Evolutionary conservation across 2,329 filamentous ascomycete genomes (phyloP), one percentile per base, ranked within the genome.

Genomic region (Cladosporium velox): DNA sequence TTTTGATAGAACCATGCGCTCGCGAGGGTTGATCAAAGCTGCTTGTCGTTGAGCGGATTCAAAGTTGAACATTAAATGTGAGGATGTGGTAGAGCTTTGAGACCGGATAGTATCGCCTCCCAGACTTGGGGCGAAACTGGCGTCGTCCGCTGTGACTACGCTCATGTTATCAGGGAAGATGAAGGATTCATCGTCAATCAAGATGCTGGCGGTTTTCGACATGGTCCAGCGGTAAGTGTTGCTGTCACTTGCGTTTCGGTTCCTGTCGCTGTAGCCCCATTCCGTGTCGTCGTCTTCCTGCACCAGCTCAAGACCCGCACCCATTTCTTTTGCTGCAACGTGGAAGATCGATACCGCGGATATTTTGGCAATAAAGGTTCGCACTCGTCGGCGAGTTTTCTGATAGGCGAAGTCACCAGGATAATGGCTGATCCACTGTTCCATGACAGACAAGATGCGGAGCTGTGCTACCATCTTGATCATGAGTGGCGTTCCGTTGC

Each of bases 351-450:
- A 89, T 69, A 91, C 91, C 5, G 85, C 86, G 26, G 91, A 86
- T n/a, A 98, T 81, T 49, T 89, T 86, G 21, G 82, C 80, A 41
- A 96, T 89, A 73, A 99, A 95, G 28, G 88, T 88, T 59, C 90
- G 87, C 47, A 97, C 82, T 35, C 86, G 87, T 69, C 86, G 87
- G 70, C 89, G 88, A 1, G 92, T 96, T 26, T 85, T 85, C 1
- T 90, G 86, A 68, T 90, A 88, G 1, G 93, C 93, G 82, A 98
- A 97, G 77, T 99, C 95, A 18, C 93, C 94, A 0, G 95, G 93
- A 77, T 98, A 98, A 52, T 89, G 83, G 18, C 90, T 88, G 1
- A 96, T 90, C 95, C 95, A 99, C 76, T 91, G 91, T 5, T 92
- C 91, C 66, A 98, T 82, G 7, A 95, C 88, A 70, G 91, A 89